These are phyloP conservation scores for Cercospora sp. DNA, from an alignment of 2,329 filamentous ascomycete species.

Conservation along the genomic window DNA sequence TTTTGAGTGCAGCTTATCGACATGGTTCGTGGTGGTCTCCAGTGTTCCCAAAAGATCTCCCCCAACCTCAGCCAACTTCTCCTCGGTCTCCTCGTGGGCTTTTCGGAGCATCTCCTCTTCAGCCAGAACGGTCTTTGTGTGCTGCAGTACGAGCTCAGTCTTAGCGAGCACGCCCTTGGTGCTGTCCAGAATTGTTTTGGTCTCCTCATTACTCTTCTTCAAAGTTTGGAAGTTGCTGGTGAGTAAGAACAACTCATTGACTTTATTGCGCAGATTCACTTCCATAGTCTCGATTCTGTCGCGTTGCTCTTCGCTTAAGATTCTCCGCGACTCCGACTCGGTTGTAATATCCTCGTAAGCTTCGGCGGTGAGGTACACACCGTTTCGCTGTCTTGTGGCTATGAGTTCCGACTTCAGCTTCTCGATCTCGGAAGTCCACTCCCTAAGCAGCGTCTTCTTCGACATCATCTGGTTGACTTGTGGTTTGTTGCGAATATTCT, in stretches of 20 bases:
- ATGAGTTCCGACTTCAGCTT: slow-evolving; percentile 93
- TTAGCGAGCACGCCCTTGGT: slow-evolving; percentile 82
- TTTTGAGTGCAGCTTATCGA: slow-evolving; percentile 81
- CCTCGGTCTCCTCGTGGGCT: slow-evolving; percentile 84
- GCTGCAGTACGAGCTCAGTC: slow-evolving; percentile 78
- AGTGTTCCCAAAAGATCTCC: slow-evolving; percentile 76
- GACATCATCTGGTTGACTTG: slow-evolving; percentile 90
- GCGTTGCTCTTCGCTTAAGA: slow-evolving; percentile 86
- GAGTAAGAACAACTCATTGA: slow-evolving; percentile 84
- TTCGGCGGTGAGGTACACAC: slow-evolving; percentile 88
- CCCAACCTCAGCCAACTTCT: slow-evolving; percentile 71
- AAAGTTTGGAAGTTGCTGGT: slow-evolving; percentile 84
- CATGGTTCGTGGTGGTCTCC: slow-evolving; percentile 73
- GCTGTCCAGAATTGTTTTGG: slow-evolving; percentile 69
- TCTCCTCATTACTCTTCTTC: slow-evolving; percentile 86
- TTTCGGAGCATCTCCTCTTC: slow-evolving; percentile 79
- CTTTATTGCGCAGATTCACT: slow-evolving; percentile 84
- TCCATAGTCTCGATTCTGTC: slow-evolving; percentile 93
- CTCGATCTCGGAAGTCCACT: slow-evolving; percentile 91
- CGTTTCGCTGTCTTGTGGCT: slow-evolving; percentile 87
- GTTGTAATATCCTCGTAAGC: slow-evolving; percentile 87
- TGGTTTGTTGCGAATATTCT: slow-evolving; percentile 98
- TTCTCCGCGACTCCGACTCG: slow-evolving; percentile 87
- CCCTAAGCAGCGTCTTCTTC: slow-evolving; percentile 86
- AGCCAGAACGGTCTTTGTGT: slow-evolving; percentile 72